Evolutionary conservation across 768 basidiomycete species (phyloP).

Genomic region (Amanita exitialis): DNA sequence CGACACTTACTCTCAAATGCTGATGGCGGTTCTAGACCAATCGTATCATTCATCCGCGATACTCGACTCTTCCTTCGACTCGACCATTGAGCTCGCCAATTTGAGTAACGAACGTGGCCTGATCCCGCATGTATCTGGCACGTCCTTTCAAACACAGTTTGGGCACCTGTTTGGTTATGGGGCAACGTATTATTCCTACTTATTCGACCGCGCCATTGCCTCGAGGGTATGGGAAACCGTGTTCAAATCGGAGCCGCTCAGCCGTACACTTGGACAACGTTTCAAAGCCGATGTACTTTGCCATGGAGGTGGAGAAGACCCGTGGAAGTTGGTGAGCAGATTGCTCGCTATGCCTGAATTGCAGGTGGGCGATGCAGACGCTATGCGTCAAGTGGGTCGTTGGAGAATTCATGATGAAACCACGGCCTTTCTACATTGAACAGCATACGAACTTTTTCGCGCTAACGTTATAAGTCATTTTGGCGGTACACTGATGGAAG

Average conservation of each 20-base stretch:
- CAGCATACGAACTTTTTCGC: not conserved
- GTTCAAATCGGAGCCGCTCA: constrained; percentile 60
- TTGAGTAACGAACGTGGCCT: constrained; percentile 64
- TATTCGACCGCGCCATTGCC: constrained; percentile 94
- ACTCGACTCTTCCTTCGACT: constrained; percentile 52
- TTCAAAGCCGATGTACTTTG: constrained; percentile 68
- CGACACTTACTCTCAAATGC: constrained; percentile 86
- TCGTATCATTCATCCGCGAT: constrained; percentile 72
- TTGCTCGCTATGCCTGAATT: constrained; percentile 58
- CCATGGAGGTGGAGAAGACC: constrained; percentile 85
- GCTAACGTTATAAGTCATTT: constrained; percentile 14
- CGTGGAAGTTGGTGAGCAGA: constrained; percentile 84
- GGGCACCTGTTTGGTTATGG: constrained; percentile 95
- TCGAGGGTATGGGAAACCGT: constrained; percentile 79
- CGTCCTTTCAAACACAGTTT: constrained; percentile 93
- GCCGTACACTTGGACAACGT: constrained; percentile 67
- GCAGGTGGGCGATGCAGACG: constrained; percentile 60
- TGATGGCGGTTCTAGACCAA: constrained; percentile 85
- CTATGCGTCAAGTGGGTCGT: constrained; percentile 84
- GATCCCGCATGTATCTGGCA: constrained; percentile 75
- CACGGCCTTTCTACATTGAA: not conserved
- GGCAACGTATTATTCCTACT: constrained; percentile 95
- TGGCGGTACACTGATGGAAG: constrained; percentile 20
- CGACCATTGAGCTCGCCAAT: constrained; percentile 52
- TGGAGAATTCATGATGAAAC: constrained; percentile 82